A percentile compares a stretch with the other conserved stretches of the same genome.
Conservation (phyloP, 345 rosid species). For the Eucalyptus pauciflora region DNA sequence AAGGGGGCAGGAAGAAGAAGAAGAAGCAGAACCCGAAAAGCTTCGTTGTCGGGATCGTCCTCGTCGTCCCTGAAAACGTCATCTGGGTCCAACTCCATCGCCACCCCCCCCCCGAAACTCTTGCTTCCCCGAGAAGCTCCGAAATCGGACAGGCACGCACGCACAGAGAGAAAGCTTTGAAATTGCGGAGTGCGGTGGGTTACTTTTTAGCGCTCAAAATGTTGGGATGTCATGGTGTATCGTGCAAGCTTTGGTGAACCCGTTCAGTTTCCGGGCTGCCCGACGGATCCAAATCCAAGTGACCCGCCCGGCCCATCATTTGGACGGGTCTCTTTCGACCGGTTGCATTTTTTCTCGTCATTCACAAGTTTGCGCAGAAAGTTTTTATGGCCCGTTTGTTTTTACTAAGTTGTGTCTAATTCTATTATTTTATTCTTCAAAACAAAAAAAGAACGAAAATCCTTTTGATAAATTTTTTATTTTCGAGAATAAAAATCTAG, state of each 20-base stretch:
- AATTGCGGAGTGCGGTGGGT: neutral
- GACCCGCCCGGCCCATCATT: neutral
- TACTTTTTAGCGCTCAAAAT: neutral
- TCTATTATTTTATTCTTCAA: no score
- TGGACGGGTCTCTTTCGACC: neutral
- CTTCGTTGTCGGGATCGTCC: conserved; percentile 52
- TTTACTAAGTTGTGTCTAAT: no score
- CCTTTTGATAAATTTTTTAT: rapidly evolving
- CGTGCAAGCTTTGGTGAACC: no score
- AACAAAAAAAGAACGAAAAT: no score
- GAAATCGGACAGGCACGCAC: neutral
- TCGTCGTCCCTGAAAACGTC: conserved; percentile 90
- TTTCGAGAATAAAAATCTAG: rapidly evolving
- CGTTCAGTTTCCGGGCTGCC: no score
- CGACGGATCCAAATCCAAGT: neutral
- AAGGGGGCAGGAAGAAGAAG: neutral
- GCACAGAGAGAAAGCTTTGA: neutral
- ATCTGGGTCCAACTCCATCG: conserved; percentile 77
- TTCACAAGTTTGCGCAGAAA: no score
- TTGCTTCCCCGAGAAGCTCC: neutral
- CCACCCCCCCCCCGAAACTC: neutral
- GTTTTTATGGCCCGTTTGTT: no score
- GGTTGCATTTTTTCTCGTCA: neutral
- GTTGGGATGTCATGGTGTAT: neutral
- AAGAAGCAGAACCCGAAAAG: conserved; percentile 28